Percentiles rank a stretch among this genome's conserved stretches.
These are phyloP conservation scores for Agrocybe pediades DNA, from an alignment of 768 basidiomycete species.

Conservation along the genomic window DNA sequence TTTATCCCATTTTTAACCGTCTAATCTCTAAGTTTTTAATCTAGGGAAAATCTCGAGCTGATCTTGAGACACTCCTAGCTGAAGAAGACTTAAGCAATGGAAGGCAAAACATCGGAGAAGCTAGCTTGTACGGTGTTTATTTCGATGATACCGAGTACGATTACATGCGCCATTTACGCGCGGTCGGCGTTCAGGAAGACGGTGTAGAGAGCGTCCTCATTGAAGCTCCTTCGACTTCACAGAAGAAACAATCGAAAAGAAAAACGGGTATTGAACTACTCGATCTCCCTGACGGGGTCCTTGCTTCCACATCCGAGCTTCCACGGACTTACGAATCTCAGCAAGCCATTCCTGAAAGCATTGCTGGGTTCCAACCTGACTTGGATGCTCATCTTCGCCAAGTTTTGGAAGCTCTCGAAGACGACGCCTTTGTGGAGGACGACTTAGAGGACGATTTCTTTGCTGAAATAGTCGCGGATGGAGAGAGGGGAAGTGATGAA, in stretches of 20 bases:
- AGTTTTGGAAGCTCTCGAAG: conserved; percentile 90
- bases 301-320: conserved; percentile 75
- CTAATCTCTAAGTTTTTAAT: conserved; percentile 16
- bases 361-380: conserved; percentile 89
- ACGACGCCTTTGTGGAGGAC: conserved; percentile 91
- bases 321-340: conserved; percentile 76
- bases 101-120: conserved; percentile 77
- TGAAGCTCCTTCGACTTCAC: conserved; percentile 61
- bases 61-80: conserved; percentile 65
- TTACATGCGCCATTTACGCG: conserved; percentile 95
- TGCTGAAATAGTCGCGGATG: conserved; percentile 66
- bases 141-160: conserved; percentile 97
- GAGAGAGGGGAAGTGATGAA: conserved; percentile 65
- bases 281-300: conserved; percentile 66
- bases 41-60: conserved; percentile 81
- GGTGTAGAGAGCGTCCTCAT: conserved; percentile 82
- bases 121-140: conserved; percentile 85
- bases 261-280: conserved; percentile 41
- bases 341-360: conserved; percentile 77
- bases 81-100: conserved; percentile 48
- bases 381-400: conserved; percentile 97
- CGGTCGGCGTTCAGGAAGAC: conserved; percentile 74
- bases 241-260: conserved; percentile 34
- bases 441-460: conserved; percentile 78
- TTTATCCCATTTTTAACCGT: conserved; percentile 11